Evolutionary conservation across 805 yeast species (phyloP).

Genomic region (Brettanomyces nanus): DNA sequence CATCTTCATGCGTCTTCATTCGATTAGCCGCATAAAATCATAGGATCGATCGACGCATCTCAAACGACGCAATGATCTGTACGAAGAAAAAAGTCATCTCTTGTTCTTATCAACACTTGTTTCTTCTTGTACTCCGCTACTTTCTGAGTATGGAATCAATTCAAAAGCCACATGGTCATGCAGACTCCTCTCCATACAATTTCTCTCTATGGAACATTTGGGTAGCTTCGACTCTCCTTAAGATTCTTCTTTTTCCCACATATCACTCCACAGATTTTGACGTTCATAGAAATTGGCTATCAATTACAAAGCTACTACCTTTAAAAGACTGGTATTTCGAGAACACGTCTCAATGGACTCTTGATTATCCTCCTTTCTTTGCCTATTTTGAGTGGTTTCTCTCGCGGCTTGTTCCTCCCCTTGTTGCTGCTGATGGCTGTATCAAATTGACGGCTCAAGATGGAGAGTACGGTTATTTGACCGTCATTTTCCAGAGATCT

Average conservation of each 20-base stretch:
- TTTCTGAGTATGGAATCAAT: too few species aligned
- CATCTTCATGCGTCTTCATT: too few species aligned
- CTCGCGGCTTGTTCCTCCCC: constrained; percentile 59
- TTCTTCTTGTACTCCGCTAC: too few species aligned
- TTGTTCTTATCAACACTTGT: too few species aligned
- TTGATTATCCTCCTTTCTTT: constrained; percentile 96
- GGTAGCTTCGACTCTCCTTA: constrained; percentile 53
- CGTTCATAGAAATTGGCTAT: constrained; percentile 96
- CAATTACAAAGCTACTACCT: constrained; percentile 75
- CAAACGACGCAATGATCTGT: too few species aligned
- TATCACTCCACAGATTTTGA: constrained; percentile 95
- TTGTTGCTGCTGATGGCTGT: constrained; percentile 68
- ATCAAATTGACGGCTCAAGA: constrained; percentile 50
- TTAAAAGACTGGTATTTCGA: constrained; percentile 78
- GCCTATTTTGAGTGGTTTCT: constrained; percentile 89
- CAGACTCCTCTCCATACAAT: constrained; percentile 19
- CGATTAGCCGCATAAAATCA: too few species aligned
- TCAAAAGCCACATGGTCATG: too few species aligned
- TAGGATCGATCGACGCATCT: too few species aligned
- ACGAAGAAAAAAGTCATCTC: too few species aligned
- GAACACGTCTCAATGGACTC: constrained; percentile 76
- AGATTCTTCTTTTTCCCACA: constrained; percentile 60
- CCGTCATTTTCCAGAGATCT: constrained; percentile 70
- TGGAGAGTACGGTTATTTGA: constrained; percentile 70
- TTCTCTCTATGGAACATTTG: constrained; percentile 59